These are phyloP conservation scores for Rhodotorula paludigena DNA, from an alignment of 768 basidiomycete genomes.

Conservation along the genomic window DNA sequence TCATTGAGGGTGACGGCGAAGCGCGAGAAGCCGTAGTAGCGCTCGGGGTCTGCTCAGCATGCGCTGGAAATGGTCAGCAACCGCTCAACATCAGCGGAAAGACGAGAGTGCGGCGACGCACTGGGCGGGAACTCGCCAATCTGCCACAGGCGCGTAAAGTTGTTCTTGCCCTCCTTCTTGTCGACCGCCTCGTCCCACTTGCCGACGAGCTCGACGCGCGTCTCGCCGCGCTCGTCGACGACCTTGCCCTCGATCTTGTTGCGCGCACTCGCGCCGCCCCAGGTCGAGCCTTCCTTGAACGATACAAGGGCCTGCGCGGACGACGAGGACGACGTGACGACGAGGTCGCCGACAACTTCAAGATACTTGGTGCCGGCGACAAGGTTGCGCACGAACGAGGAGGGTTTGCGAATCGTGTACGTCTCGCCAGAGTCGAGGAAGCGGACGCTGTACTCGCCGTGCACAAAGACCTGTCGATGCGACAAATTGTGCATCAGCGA, in stretches of 20 bases:
- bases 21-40: slow-evolving; percentile 86
- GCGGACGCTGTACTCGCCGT: slow-evolving; percentile 31
- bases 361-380: slow-evolving; percentile 42
- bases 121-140: slow-evolving; percentile 48
- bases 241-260: slow-evolving; percentile 83
- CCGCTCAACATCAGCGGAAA: not conserved
- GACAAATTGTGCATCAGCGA: no score
- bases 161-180: slow-evolving; percentile 60
- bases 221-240: slow-evolving; percentile 59
- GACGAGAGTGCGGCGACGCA: not conserved
- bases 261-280: slow-evolving; percentile 80
- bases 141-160: slow-evolving; percentile 56
- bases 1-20: slow-evolving; percentile 88
- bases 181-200: slow-evolving; percentile 73
- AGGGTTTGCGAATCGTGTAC: slow-evolving; percentile 29
- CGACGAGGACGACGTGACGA: slow-evolving; percentile 50
- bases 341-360: slow-evolving; percentile 39
- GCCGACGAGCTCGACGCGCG: slow-evolving; percentile 80
- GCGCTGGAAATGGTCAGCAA: not conserved
- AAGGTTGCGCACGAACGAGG: slow-evolving; percentile 41
- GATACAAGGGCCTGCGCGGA: slow-evolving; percentile 76
- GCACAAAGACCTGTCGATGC: slow-evolving; percentile 18
- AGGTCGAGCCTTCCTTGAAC: slow-evolving; percentile 76
- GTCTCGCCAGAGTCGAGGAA: slow-evolving; percentile 26
- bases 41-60: slow-evolving; percentile 51